Evolutionary conservation across 441 rosid species (phyloP).

Genomic region (Pelargonium citronellum): DNA sequence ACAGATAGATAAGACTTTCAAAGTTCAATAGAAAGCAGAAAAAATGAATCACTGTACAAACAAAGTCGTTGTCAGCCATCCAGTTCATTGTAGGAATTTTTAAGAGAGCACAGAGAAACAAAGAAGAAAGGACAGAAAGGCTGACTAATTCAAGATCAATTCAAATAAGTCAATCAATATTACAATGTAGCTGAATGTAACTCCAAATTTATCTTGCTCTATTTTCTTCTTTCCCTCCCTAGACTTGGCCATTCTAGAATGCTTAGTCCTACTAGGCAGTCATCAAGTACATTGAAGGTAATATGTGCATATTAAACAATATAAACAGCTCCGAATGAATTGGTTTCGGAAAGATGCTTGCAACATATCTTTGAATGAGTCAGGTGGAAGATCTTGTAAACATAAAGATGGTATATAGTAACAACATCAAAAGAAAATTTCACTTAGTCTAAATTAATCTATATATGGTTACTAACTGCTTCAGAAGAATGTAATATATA

Average conservation of each 20-base stretch:
- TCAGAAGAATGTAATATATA: not conserved
- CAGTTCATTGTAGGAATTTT: no score
- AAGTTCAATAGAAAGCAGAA: not conserved
- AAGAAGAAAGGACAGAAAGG: not conserved
- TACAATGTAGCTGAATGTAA: not conserved
- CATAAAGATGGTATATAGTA: not conserved
- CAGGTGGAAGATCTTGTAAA: not conserved
- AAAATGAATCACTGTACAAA: not conserved
- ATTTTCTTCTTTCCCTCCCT: not conserved
- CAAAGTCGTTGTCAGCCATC: not conserved
- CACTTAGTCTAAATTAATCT: no score
- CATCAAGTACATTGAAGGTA: not conserved
- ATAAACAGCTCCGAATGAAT: not conserved
- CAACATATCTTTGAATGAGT: not conserved
- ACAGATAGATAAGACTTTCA: not conserved
- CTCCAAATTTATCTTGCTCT: not conserved
- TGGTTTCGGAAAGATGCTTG: not conserved
- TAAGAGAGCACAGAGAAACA: no score
- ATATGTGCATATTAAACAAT: not conserved
- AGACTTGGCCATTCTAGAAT: not conserved
- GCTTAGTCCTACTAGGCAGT: not conserved
- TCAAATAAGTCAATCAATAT: not conserved
- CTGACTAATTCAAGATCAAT: not conserved
- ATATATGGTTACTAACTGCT: no score
- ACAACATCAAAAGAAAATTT: no score